Evolutionary conservation across 2,329 filamentous ascomycete species (phyloP), one percentile per base, ranked within the genome.

Genomic region (Capronia americana): DNA sequence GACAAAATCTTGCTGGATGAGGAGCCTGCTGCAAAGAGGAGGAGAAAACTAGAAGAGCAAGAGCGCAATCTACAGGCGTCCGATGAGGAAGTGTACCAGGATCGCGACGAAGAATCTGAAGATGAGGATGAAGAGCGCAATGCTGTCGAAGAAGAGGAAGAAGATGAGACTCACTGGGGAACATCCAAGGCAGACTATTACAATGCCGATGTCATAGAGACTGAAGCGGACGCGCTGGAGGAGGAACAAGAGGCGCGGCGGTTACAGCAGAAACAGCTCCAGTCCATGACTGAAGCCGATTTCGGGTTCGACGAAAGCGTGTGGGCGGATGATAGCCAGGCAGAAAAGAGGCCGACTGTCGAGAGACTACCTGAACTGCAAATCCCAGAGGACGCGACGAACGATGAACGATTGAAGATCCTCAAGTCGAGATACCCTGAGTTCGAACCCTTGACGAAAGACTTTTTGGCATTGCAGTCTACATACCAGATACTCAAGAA

Each of bases 271-370:
- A 97, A 97, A 84, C 94, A 95, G 76, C 79, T 98, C 26, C 86
- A 92, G 72, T 89, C 90, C 71, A 95, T 99, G 91, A 87, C 88
- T 5, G 93, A 96, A 72, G 90, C 91, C 46, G 95, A 99, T 76
- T 99, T 97, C 75, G 90, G 92, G 8, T 96, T 98, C 71, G 93
- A 98, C 73, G 92, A 96, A 74, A 86, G 88, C 50, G 93, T 96
- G 72, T 98, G 94, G 95, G 77, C 89, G 44, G 87, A 85, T 28
- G 81, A 84, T 17, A 84, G 83, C 55, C 78, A 71, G 20, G 71
- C 73, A 4, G 76, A 81, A 2, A 82, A 82, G 17, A 82, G 82
- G 57, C 63, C 64, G 68, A 70, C 96, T 12, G 95, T 89, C 3
- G 92, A 98, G 76, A 87, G 93, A n/a, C 83, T 98, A 55, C 92